phyloP scores from a whole-genome alignment of 805 yeast genomes.

The Sungouiozyma intestinalis region DNA sequence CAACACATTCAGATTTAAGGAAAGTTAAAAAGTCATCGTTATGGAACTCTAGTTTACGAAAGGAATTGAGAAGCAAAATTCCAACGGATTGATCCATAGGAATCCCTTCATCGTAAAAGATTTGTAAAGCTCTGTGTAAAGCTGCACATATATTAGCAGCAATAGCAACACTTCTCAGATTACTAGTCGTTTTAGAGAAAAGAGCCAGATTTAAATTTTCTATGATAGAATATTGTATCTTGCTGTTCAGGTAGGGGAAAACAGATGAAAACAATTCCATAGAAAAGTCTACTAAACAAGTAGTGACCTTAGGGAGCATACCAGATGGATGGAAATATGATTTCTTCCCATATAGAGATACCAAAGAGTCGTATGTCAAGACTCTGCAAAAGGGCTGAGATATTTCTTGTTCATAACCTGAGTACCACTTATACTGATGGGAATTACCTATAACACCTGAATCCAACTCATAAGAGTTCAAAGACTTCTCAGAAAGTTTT shows the following conservation, averaged over 20 bases:
- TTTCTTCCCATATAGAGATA: conserved; percentile 19
- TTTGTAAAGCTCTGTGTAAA: conserved; percentile 39
- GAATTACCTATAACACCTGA: conserved; percentile 2
- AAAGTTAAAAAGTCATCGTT: conserved; percentile 34
- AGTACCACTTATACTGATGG: conserved; percentile 27
- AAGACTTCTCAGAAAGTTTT: conserved; percentile 11
- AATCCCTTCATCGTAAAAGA: conserved; percentile 14
- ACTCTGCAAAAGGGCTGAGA: conserved; percentile 32
- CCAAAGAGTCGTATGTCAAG: conserved; percentile 34
- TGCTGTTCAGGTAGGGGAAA: conserved; percentile 60
- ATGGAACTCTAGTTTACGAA: conserved; percentile 34
- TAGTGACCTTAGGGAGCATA: conserved; percentile 34
- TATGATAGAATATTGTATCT: conserved; percentile 79
- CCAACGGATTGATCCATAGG: conserved; percentile 32
- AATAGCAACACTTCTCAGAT: conserved; percentile 37
- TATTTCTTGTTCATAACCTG: conserved; percentile 27
- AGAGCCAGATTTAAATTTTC: conserved; percentile 61
- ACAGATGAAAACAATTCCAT: conserved; percentile 64
- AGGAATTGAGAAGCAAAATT: conserved; percentile 38
- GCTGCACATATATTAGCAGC: conserved; percentile 55
- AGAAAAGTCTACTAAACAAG: conserved; percentile 61
- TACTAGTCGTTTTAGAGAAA: conserved; percentile 30
- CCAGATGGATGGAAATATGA: conserved; percentile 9
- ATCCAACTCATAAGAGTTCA: background rate
- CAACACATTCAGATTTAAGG: conserved; percentile 48